Percentiles rank a stretch among this genome's conserved stretches.
Conservation (phyloP, 441 rosid genomes). For the Brassica hybrid region DNA sequence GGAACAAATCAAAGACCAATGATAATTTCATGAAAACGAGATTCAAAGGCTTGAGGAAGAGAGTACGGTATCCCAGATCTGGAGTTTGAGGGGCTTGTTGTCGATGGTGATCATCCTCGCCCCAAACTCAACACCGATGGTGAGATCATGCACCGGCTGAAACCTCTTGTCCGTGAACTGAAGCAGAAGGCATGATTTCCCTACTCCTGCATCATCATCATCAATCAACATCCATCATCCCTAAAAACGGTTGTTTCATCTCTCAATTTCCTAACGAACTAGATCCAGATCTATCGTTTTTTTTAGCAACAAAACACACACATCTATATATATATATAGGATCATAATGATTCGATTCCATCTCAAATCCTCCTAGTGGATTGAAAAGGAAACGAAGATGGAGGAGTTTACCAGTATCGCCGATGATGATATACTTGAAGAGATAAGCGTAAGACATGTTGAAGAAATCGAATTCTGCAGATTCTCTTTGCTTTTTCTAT, state of each 20-base stretch:
- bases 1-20: not conserved
- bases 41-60: too few relatives aligned
- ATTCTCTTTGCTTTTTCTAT: not conserved
- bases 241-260: conserved; percentile 29
- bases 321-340: not conserved
- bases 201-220: conserved; percentile 63
- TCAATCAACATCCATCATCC: conserved; percentile 5
- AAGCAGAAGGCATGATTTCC: conserved; percentile 95
- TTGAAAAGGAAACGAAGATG: conserved; percentile 6
- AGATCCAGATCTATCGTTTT: not conserved
- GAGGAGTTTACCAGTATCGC: conserved; percentile 72
- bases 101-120: conserved; percentile 99
- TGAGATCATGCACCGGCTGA: conserved; percentile 98
- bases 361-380: not conserved
- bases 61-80: conserved; percentile 93
- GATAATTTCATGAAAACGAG: not conserved
- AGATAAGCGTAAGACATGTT: conserved; percentile 94
- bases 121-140: conserved; percentile 98
- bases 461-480: conserved; percentile 14
- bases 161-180: conserved; percentile 98
- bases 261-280: conserved; percentile 19
- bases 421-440: conserved; percentile 98
- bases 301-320: too few relatives aligned
- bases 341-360: not conserved
- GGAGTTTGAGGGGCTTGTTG: conserved; percentile 94